Conservation (phyloP, 2,329 filamentous ascomycete species). For the Mycogone perniciosa region DNA sequence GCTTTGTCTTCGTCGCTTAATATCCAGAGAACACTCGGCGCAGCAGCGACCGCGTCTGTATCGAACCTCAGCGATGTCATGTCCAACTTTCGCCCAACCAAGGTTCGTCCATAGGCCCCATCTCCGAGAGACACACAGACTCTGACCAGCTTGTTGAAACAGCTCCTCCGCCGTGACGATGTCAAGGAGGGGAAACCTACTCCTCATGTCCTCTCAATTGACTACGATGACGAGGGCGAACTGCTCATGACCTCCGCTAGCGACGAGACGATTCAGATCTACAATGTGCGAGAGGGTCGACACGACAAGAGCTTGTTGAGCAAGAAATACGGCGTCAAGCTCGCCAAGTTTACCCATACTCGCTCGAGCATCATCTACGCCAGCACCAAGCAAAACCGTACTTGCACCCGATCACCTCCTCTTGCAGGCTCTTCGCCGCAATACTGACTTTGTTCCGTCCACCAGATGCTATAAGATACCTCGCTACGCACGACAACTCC, state of each 20-base stretch:
- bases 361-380: conserved; percentile 89
- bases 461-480: conserved; percentile 77
- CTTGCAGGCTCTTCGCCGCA: neutral
- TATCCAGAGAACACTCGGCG: conserved; percentile 42
- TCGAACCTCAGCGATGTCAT: conserved; percentile 75
- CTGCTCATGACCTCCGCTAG: conserved; percentile 85
- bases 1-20: conserved; percentile 41
- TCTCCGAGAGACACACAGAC: neutral
- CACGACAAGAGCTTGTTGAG: conserved; percentile 84
- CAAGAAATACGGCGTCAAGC: conserved; percentile 94
- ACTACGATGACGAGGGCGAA: conserved; percentile 94
- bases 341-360: conserved; percentile 91
- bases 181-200: conserved; percentile 45
- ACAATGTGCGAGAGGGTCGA: conserved; percentile 85
- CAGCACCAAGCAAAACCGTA: conserved; percentile 88
- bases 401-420: neutral
- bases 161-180: conserved; percentile 54
- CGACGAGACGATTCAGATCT: conserved; percentile 93
- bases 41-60: conserved; percentile 37
- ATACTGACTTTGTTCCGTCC: conserved; percentile 29
- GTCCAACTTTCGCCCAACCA: conserved; percentile 68
- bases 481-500: conserved; percentile 89
- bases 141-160: neutral
- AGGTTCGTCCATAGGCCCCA: conserved; percentile 45
- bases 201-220: conserved; percentile 75